These are phyloP conservation scores for Oxytropis ochrocephala DNA, from an alignment of 306 rosid genomes.

Conservation along the genomic window DNA sequence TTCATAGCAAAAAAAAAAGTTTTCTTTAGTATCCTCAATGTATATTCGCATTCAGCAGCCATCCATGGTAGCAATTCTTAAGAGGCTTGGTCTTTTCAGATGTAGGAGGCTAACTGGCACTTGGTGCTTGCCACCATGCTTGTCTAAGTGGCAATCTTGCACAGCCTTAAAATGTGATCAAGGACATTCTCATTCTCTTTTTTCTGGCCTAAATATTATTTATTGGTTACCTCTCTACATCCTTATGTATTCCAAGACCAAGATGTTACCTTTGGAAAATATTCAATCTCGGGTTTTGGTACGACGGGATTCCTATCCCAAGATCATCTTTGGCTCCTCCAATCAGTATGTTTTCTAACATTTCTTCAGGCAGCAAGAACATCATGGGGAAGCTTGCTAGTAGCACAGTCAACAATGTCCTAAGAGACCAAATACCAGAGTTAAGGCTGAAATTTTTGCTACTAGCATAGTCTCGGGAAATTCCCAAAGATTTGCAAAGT, in stretches of 20 bases:
- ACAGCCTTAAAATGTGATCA: conserved; percentile 5
- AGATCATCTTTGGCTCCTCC: conserved; percentile 32
- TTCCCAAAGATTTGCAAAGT: conserved; percentile 19
- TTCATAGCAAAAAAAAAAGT: not conserved
- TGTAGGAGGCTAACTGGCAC: not conserved
- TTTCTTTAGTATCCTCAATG: conserved; percentile 20
- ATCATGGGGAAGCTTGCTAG: conserved; percentile 18
- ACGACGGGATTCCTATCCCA: conserved; percentile 19
- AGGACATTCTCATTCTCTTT: not conserved
- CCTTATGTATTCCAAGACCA: conserved; percentile 13
- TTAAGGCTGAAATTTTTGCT: conserved; percentile 19
- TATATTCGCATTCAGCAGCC: not conserved
- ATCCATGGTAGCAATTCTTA: conserved; percentile 13
- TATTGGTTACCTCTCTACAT: conserved; percentile 4
- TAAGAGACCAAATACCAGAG: conserved; percentile 32
- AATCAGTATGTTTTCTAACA: conserved; percentile 15
- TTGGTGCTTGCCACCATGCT: conserved; percentile 1
- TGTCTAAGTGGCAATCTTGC: conserved; percentile 5
- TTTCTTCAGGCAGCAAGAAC: conserved; percentile 29
- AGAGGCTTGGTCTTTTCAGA: not conserved
- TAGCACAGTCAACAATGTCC: conserved; percentile 34
- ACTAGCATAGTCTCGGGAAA: conserved; percentile 11
- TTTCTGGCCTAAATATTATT: not conserved
- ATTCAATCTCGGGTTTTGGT: conserved; percentile 17
- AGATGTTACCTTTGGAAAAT: conserved; percentile 22